These are phyloP conservation scores for Lactarius quietus DNA, from an alignment of 768 basidiomycete species.

Conservation along the genomic window DNA sequence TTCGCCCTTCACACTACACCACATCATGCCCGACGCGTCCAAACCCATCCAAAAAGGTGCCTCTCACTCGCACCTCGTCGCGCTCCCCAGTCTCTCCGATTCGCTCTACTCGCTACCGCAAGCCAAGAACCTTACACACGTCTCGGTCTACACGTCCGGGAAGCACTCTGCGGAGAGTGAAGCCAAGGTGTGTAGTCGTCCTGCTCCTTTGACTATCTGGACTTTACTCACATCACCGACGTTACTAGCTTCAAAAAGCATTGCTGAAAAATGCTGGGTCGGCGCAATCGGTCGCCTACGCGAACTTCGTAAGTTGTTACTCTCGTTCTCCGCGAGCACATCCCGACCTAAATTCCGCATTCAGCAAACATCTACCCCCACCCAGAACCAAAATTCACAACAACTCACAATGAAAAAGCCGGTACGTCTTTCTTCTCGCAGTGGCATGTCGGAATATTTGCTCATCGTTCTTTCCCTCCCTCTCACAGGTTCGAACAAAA, in stretches of 20 bases:
- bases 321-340: constrained; percentile 4
- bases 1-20: constrained; percentile 24
- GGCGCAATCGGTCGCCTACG: constrained; percentile 35
- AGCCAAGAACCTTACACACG: constrained; percentile 63
- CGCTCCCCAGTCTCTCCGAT: constrained; percentile 69
- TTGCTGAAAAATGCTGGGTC: constrained; percentile 42
- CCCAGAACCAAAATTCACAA: constrained; percentile 28
- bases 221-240: constrained; percentile 8
- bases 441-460: neutral
- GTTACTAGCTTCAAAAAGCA: constrained; percentile 56
- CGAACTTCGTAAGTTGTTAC: constrained; percentile 20
- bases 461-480: neutral
- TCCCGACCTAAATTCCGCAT: constrained; percentile 1
- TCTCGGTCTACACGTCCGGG: constrained; percentile 69
- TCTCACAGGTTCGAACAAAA: constrained; percentile 29
- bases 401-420: constrained; percentile 37
- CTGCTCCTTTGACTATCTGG: neutral
- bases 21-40: constrained; percentile 39
- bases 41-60: constrained; percentile 28
- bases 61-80: constrained; percentile 54
- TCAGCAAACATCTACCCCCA: constrained; percentile 27
- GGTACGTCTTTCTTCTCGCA: constrained; percentile 24
- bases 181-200: constrained; percentile 54
- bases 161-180: constrained; percentile 67
- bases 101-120: constrained; percentile 66